Conservation (phyloP, 2,329 filamentous ascomycete species). For the Talaromyces rugulosus region DNA sequence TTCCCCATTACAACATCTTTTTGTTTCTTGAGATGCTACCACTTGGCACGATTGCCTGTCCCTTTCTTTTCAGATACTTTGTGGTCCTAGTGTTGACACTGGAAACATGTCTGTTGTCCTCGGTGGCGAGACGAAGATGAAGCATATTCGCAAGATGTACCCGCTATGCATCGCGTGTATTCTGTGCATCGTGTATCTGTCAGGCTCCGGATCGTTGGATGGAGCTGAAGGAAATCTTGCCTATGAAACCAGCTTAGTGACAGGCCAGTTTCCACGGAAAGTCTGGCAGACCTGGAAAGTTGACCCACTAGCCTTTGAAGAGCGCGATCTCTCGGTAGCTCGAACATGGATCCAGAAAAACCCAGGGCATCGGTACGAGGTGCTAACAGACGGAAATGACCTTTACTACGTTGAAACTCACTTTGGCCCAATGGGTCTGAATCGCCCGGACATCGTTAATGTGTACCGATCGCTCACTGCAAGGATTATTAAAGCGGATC, state of each 20-base stretch:
- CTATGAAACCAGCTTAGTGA: conserved; percentile 16
- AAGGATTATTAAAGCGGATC: conserved; percentile 61
- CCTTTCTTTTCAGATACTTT: neutral
- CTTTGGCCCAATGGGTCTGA: conserved; percentile 61
- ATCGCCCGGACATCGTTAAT: conserved; percentile 62
- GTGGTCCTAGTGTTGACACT: neutral
- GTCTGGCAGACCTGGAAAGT: conserved; percentile 78
- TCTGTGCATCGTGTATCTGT: conserved; percentile 44
- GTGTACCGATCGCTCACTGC: conserved; percentile 58
- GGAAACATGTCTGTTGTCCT: neutral
- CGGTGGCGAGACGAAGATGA: conserved; percentile 16
- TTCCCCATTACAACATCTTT: neutral
- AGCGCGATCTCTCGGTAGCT: conserved; percentile 57
- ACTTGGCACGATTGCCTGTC: neutral
- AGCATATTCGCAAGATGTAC: conserved; percentile 47
- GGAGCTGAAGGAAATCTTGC: conserved; percentile 17
- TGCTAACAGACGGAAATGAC: conserved; percentile 66
- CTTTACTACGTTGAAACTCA: conserved; percentile 64
- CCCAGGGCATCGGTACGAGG: conserved; percentile 63
- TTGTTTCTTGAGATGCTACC: neutral
- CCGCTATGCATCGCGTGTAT: conserved; percentile 45
- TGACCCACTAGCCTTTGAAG: conserved; percentile 62
- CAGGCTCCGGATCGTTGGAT: conserved; percentile 39
- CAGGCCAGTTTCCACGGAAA: conserved; percentile 57
- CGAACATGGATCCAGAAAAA: conserved; percentile 65